These are phyloP conservation scores for Geranium brycei DNA, from an alignment of 345 rosid species.

Conservation along the genomic window DNA sequence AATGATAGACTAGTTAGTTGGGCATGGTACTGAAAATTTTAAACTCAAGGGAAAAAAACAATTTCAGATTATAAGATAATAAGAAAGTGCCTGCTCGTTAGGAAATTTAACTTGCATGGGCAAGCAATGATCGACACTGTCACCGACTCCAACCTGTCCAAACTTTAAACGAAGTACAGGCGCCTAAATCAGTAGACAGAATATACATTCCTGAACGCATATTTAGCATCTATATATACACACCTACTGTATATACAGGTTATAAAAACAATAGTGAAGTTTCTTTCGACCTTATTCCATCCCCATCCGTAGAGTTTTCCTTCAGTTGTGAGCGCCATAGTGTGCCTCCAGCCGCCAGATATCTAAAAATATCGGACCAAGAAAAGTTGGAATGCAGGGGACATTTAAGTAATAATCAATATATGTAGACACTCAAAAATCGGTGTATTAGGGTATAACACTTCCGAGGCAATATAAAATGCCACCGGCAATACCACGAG, in stretches of 20 bases:
- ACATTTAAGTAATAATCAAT: not conserved
- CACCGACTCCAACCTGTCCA: conserved; percentile 94
- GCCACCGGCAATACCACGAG: too few species aligned
- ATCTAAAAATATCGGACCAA: conserved; percentile 30
- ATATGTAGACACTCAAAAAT: too few species aligned
- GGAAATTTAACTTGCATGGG: conserved; percentile 80
- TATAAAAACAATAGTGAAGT: conserved; percentile 3
- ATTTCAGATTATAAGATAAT: conserved; percentile 13
- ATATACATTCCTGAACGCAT: too few species aligned
- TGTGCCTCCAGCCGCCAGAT: conserved; percentile 98
- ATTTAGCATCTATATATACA: not conserved
- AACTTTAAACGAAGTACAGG: conserved; percentile 40
- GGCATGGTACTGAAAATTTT: conserved; percentile 4
- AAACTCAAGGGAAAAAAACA: not conserved
- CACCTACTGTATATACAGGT: not conserved
- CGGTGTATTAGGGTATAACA: too few species aligned
- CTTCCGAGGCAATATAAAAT: too few species aligned
- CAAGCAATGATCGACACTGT: conserved; percentile 60
- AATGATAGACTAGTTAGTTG: conserved; percentile 1
- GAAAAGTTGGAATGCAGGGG: conserved; percentile 5
- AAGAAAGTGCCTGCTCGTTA: conserved; percentile 58
- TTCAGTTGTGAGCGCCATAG: conserved; percentile 75
- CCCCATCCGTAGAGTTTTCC: conserved; percentile 99
- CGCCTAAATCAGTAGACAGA: not conserved
- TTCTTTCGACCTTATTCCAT: conserved; percentile 73